Conservation (phyloP, 306 rosid genomes). For the Quercus cerris region DNA sequence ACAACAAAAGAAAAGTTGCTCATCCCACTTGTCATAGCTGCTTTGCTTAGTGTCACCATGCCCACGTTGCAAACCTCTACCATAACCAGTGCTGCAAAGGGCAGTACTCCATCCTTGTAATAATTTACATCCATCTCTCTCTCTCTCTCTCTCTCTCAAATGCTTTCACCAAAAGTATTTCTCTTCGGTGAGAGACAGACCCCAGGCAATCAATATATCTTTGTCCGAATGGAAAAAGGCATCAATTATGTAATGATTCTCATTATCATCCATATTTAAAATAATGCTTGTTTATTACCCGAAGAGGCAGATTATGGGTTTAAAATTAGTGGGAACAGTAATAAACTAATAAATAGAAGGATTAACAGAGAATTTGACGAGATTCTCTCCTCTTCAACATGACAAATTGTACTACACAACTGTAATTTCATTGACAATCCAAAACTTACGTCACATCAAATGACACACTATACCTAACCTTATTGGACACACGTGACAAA, state of each 20-base stretch:
- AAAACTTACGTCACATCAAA: background rate
- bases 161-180: too few species aligned
- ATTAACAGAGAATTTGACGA: too few species aligned
- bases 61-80: conserved; percentile 34
- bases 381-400: too few species aligned
- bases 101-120: background rate
- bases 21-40: conserved; percentile 43
- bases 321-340: too few species aligned
- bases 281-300: background rate
- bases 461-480: background rate
- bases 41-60: conserved; percentile 36
- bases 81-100: conserved; percentile 37
- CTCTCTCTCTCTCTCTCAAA: background rate
- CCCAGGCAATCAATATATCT: too few species aligned
- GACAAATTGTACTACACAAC: background rate
- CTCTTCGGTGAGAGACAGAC: too few species aligned
- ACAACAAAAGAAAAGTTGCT: conserved; percentile 36
- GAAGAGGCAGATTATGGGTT: too few species aligned
- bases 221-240: background rate
- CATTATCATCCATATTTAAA: background rate
- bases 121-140: conserved; percentile 9
- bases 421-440: background rate
- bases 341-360: background rate
- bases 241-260: background rate
- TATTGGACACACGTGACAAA: background rate